Evolutionary conservation across 495 filamentous ascomycete species (phyloP).

Genomic region (Rostrohypoxylon terebratum): DNA sequence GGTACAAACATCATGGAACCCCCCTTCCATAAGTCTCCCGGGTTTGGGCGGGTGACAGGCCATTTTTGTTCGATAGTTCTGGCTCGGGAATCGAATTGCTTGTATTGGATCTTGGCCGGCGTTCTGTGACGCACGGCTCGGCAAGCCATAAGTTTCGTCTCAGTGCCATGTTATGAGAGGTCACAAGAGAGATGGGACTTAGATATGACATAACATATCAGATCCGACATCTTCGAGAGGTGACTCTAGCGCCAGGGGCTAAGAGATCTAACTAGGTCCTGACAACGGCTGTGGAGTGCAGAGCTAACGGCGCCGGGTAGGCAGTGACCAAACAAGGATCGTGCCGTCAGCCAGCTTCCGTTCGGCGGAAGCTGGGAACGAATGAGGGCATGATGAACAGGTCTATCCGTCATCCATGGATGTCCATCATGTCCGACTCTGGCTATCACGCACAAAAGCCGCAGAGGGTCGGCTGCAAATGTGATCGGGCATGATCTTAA

Average conservation of each 20-base stretch:
- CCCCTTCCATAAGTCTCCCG: slow-evolving; percentile 26
- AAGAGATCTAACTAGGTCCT: slow-evolving; percentile 29
- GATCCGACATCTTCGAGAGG: not conserved
- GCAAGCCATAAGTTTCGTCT: slow-evolving; percentile 2
- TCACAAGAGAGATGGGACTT: slow-evolving; percentile 26
- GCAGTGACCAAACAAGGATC: slow-evolving; percentile 23
- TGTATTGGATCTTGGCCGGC: slow-evolving; percentile 25
- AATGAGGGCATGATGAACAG: slow-evolving; percentile 11
- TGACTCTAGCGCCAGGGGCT: slow-evolving; percentile 25
- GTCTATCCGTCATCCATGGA: slow-evolving; percentile 3
- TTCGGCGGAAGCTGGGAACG: slow-evolving; percentile 17
- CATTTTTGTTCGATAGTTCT: slow-evolving; percentile 18
- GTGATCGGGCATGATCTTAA: slow-evolving; percentile 25
- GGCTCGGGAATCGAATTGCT: slow-evolving; percentile 22
- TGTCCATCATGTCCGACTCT: slow-evolving; percentile 9
- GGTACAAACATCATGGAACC: slow-evolving; percentile 37
- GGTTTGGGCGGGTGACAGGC: slow-evolving; percentile 32
- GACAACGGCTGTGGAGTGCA: slow-evolving; percentile 11
- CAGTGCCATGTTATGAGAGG: slow-evolving; percentile 30
- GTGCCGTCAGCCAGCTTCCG: slow-evolving; percentile 30
- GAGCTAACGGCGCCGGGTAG: slow-evolving; percentile 33
- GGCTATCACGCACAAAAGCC: slow-evolving; percentile 43
- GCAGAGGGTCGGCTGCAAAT: slow-evolving; percentile 27
- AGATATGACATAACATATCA: slow-evolving; percentile 36
- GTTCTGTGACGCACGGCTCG: slow-evolving; percentile 24